Evolutionary conservation across 352 stramenopile species (phyloP).

Genomic region (Globisporangium heterothallicum): DNA sequence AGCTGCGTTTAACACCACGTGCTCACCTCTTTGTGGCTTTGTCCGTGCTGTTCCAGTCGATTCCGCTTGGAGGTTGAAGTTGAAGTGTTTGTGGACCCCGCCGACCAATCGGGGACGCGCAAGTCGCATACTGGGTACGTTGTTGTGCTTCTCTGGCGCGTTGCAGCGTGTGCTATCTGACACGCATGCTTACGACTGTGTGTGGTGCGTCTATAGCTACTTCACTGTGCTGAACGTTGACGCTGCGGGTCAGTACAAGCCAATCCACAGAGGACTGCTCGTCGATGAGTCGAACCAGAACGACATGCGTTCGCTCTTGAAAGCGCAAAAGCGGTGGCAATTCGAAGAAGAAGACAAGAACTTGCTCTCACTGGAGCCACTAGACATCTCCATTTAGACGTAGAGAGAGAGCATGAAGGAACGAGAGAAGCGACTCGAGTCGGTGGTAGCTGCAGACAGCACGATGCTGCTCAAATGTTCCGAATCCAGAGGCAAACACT

Average conservation of each 20-base stretch:
- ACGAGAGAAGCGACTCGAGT: too few species aligned
- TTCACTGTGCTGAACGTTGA: conserved; percentile 71
- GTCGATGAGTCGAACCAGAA: conserved; percentile 60
- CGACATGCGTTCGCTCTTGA: conserved; percentile 60
- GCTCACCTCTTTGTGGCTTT: neutral
- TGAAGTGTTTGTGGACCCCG: conserved; percentile 59
- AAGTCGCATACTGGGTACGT: conserved; percentile 54
- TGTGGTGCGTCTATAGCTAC: conserved; percentile 20
- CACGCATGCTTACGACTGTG: neutral
- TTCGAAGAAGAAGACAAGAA: conserved; percentile 68
- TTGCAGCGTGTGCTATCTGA: neutral
- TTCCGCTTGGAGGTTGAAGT: conserved; percentile 70
- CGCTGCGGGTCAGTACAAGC: conserved; percentile 46
- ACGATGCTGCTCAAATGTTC: too few species aligned
- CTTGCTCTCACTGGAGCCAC: conserved; percentile 47
- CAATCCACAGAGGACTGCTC: conserved; percentile 42
- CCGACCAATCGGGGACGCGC: conserved; percentile 34
- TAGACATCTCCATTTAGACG: conserved; percentile 26
- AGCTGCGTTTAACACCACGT: neutral
- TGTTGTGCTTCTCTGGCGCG: neutral
- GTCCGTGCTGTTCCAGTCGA: conserved; percentile 27
- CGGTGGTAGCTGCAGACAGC: too few species aligned
- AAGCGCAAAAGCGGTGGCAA: conserved; percentile 64
- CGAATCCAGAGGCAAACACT: too few species aligned
- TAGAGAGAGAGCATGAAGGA: too few species aligned